A percentile compares a stretch with the other conserved stretches of the same genome.
These are phyloP conservation scores for Bremia lactucae DNA, from an alignment of 352 stramenopile genomes.

Conservation along the genomic window DNA sequence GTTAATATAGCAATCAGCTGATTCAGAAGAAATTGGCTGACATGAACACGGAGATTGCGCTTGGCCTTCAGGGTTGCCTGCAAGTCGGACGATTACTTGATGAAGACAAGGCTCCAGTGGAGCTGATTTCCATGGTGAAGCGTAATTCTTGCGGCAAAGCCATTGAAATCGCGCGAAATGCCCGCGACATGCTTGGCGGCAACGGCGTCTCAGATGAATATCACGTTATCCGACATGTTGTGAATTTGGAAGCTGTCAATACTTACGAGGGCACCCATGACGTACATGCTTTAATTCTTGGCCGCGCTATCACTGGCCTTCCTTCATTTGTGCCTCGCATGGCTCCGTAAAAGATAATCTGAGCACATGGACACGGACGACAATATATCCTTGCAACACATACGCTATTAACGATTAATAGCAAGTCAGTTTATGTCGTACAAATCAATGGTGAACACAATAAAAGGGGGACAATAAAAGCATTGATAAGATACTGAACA, in stretches of 20 bases:
- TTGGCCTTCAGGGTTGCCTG: slow-evolving; percentile 85
- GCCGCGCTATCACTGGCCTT: slow-evolving; percentile 93
- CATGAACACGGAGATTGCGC: slow-evolving; percentile 93
- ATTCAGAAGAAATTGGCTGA: slow-evolving; percentile 98
- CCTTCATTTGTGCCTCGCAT: slow-evolving; percentile 88
- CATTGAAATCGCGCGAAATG: slow-evolving; percentile 83
- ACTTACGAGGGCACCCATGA: slow-evolving; percentile 99
- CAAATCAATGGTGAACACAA: no score
- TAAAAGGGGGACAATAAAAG: neutral
- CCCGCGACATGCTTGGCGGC: slow-evolving; percentile 95
- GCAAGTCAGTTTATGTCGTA: no score
- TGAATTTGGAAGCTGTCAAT: slow-evolving; percentile 98
- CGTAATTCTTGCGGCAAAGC: slow-evolving; percentile 40
- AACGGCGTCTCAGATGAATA: slow-evolving; percentile 99
- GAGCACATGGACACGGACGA: neutral
- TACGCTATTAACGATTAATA: no score
- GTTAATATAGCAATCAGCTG: slow-evolving; percentile 86
- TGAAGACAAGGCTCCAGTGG: slow-evolving; percentile 14
- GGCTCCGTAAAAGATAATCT: slow-evolving; percentile 32
- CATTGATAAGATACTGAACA: no score
- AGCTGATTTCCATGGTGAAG: slow-evolving; percentile 34
- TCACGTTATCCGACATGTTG: slow-evolving; percentile 95
- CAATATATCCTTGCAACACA: neutral
- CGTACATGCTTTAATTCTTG: slow-evolving; percentile 97
- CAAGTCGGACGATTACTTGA: slow-evolving; percentile 22